Percentiles rank a stretch among this genome's conserved stretches.
Conservation (phyloP, 2,329 filamentous ascomycete species). For the Claviceps sp. region DNA sequence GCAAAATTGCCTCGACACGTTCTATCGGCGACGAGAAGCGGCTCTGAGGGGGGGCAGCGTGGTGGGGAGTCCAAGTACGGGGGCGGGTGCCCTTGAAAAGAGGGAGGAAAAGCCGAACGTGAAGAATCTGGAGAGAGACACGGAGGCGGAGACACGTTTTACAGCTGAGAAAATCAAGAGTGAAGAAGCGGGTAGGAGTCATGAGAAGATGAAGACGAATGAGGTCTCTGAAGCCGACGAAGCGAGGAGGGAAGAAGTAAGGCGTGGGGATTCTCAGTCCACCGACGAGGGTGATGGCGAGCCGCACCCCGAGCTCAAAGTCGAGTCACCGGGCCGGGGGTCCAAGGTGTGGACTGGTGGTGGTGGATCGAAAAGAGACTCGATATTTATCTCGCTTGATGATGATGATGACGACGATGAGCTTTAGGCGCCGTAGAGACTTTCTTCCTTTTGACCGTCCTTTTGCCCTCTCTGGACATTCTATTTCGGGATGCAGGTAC, state of each 20-base stretch:
- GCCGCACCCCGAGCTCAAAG: background rate
- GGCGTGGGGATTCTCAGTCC: background rate
- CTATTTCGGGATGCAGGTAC: background rate
- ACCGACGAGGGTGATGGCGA: background rate
- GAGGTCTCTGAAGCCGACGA: slow-evolving; percentile 4
- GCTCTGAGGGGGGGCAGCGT: slow-evolving; percentile 14
- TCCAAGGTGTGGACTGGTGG: slow-evolving; percentile 9
- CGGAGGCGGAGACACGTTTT: too few species aligned
- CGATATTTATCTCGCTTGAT: slow-evolving; percentile 25
- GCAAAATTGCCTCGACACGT: slow-evolving; percentile 62
- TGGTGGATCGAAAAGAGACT: slow-evolving; percentile 14
- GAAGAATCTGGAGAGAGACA: background rate
- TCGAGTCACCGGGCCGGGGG: background rate
- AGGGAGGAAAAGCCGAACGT: slow-evolving; percentile 1
- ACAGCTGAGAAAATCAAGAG: background rate
- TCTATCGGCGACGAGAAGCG: slow-evolving; percentile 58
- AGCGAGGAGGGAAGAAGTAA: slow-evolving; percentile 5
- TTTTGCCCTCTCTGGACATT: background rate
- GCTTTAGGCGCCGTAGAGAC: background rate
- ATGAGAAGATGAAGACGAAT: slow-evolving; percentile 2
- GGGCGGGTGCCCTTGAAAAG: background rate
- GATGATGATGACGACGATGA: slow-evolving; percentile 19
- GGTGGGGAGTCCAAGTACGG: slow-evolving; percentile 1
- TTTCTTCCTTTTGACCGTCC: background rate
- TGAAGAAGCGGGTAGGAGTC: background rate